Conservation (phyloP, 1,284 basidiomycete genomes). For the Schizophyllum commune region DNA sequence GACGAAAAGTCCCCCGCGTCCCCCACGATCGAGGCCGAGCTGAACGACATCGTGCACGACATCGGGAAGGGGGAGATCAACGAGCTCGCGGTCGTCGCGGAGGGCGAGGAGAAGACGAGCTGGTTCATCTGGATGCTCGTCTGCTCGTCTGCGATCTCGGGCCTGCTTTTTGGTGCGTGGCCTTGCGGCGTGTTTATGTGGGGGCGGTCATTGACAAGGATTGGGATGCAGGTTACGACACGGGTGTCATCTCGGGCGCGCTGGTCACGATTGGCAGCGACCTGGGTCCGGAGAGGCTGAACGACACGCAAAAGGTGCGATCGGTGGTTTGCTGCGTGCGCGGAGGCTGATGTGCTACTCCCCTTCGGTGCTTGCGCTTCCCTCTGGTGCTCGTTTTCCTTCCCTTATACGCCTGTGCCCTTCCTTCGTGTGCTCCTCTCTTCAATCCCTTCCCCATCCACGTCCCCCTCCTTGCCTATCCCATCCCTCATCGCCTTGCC, state of each 20-base stretch:
- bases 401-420: too few species aligned
- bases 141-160: slow-evolving; percentile 62
- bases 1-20: neutral
- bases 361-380: neutral
- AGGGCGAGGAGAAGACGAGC: slow-evolving; percentile 62
- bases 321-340: neutral
- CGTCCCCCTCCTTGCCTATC: too few species aligned
- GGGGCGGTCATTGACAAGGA: neutral
- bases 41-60: slow-evolving; percentile 20
- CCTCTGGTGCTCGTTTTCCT: too few species aligned
- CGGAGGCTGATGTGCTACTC: too few species aligned
- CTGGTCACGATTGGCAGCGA: slow-evolving; percentile 68
- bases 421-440: too few species aligned
- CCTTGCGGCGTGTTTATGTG: neutral
- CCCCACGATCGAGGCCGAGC: neutral
- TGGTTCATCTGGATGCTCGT: slow-evolving; percentile 69
- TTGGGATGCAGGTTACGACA: slow-evolving; percentile 57
- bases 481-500: too few species aligned
- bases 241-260: slow-evolving; percentile 72
- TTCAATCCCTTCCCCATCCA: too few species aligned
- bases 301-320: slow-evolving; percentile 56
- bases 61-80: slow-evolving; percentile 45
- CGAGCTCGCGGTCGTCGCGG: slow-evolving; percentile 54
- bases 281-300: slow-evolving; percentile 51
- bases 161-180: slow-evolving; percentile 62